phyloP scores from a whole-genome alignment of 116 monocot species.

The Zostera marina region DNA sequence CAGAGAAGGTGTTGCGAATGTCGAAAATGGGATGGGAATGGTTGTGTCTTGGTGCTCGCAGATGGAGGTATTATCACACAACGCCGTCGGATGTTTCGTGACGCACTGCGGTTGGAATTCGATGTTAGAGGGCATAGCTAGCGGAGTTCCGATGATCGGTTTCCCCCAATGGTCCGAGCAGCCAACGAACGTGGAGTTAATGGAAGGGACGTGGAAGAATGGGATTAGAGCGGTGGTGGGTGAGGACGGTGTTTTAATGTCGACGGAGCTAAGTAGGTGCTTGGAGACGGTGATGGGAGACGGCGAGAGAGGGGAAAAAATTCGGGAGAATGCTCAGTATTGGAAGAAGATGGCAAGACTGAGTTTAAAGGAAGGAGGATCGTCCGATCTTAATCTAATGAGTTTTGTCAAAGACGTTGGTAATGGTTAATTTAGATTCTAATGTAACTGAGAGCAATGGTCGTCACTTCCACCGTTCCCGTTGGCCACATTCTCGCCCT shows the following conservation, averaged over 20 bases:
- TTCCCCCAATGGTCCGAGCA: conserved; percentile 53
- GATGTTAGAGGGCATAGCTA: conserved; percentile 28
- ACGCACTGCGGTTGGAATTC: conserved; percentile 83
- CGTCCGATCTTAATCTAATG: conserved; percentile 34
- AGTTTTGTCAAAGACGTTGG: conserved; percentile 9
- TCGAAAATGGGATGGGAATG: conserved; percentile 9
- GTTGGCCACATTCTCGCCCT: conserved; percentile 7
- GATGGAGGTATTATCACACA: conserved; percentile 21
- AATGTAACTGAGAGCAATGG: conserved; percentile 4
- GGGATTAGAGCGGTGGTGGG: conserved; percentile 22
- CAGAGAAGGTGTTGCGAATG: background rate
- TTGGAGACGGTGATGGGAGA: conserved; percentile 31
- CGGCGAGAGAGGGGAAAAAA: conserved; percentile 25
- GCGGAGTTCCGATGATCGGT: conserved; percentile 42
- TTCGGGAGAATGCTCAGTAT: conserved; percentile 17
- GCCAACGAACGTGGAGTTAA: conserved; percentile 28
- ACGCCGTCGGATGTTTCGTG: conserved; percentile 59
- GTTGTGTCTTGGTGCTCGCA: conserved; percentile 26
- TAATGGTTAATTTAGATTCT: too few relatives aligned
- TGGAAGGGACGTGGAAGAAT: conserved; percentile 20
- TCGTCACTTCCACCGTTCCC: conserved; percentile 1
- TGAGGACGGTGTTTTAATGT: conserved; percentile 15
- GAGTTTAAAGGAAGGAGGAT: conserved; percentile 28
- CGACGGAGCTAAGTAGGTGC: conserved; percentile 22
- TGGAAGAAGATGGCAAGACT: conserved; percentile 32